Evolutionary conservation across 768 basidiomycete species (phyloP).

Genomic region (Lentinula sp.): DNA sequence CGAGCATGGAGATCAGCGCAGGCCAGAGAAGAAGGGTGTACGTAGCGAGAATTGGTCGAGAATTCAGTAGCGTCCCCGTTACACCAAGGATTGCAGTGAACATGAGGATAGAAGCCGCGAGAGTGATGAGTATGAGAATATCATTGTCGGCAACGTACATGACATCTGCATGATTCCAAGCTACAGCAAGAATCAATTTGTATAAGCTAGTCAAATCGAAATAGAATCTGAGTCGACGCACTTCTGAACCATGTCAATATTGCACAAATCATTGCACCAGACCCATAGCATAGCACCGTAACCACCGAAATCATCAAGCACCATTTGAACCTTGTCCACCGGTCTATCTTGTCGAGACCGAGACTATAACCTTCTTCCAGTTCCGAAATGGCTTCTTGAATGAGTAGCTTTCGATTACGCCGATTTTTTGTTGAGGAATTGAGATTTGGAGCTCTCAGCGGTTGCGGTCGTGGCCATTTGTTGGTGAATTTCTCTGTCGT

Average conservation of each 20-base stretch:
- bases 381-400: conserved; percentile 17
- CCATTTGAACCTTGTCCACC: conserved; percentile 66
- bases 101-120: conserved; percentile 50
- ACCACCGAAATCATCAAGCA: conserved; percentile 48
- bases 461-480: conserved; percentile 10
- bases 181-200: conserved; percentile 23
- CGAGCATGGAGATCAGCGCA: conserved; percentile 45
- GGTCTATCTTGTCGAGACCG: conserved; percentile 30
- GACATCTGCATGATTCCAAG: conserved; percentile 57
- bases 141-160: conserved; percentile 56
- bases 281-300: conserved; percentile 49
- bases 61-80: conserved; percentile 57
- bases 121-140: conserved; percentile 47
- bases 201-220: neutral
- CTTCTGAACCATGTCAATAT: conserved; percentile 57
- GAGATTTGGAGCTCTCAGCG: neutral
- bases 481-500: conserved; percentile 7
- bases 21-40: conserved; percentile 70
- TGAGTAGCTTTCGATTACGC: neutral
- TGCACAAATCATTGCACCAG: conserved; percentile 41
- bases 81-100: conserved; percentile 56
- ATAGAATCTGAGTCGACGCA: conserved; percentile 18
- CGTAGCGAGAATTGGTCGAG: conserved; percentile 58
- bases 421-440: neutral
- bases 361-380: conserved; percentile 29